Percentiles rank a stretch among this genome's conserved stretches.
Evolutionary conservation across 345 rosid genomes (phyloP).

Genomic region (Chamaenerion angustifolium): DNA sequence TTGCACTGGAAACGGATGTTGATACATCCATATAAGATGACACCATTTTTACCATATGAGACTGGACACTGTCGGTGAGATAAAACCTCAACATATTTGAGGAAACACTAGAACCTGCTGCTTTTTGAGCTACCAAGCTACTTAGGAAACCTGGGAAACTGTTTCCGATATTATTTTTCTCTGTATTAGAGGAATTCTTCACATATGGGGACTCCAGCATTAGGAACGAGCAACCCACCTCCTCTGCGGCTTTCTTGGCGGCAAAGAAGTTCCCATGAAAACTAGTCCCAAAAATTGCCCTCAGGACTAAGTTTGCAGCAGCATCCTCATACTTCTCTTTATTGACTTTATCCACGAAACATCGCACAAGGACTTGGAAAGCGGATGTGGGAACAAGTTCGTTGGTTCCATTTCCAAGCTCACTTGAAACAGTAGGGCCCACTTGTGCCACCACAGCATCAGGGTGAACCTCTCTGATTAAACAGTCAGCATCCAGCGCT

Average conservation of each 20-base stretch:
- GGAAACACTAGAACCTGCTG: conserved; percentile 18
- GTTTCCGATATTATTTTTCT: conserved; percentile 22
- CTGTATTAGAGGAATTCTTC: conserved; percentile 14
- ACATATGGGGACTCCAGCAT: conserved; percentile 55
- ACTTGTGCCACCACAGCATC: conserved; percentile 67
- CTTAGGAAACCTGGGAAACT: conserved; percentile 33
- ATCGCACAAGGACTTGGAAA: conserved; percentile 49
- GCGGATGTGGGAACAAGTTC: conserved; percentile 60
- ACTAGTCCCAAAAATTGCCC: conserved; percentile 65
- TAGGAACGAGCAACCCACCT: conserved; percentile 68
- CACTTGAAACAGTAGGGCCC: conserved; percentile 27
- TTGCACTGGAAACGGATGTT: conserved; percentile 14
- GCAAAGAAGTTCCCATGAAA: conserved; percentile 67
- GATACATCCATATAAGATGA: conserved; percentile 32
- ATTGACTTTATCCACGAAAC: conserved; percentile 52
- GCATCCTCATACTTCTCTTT: conserved; percentile 60
- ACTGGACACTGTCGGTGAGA: conserved; percentile 36
- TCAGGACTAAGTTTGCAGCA: conserved; percentile 66
- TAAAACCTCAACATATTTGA: conserved; percentile 31
- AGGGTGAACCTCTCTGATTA: conserved; percentile 55
- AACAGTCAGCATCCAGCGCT: conserved; percentile 57
- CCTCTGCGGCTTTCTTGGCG: conserved; percentile 55
- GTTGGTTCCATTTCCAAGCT: conserved; percentile 21
- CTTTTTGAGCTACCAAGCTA: conserved; percentile 42
- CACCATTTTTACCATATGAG: conserved; percentile 41